Base-by-base conservation (phyloP, 1,284 basidiomycete species). In the Phaffia rhodozyma region DNA sequence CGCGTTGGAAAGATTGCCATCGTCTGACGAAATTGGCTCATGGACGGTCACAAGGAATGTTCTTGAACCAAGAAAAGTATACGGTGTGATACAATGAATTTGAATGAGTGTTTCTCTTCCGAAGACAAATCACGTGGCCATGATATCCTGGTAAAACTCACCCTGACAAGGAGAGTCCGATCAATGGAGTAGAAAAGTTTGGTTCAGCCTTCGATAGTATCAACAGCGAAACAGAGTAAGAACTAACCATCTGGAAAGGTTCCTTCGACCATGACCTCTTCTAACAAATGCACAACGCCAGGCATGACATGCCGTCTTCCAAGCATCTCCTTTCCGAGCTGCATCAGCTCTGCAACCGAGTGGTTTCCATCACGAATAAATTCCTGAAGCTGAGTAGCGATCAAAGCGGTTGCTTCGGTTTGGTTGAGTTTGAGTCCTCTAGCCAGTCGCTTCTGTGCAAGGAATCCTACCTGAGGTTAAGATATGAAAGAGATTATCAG, bases 1-100 rank as follows among this genome's bases (percentile, higher is more conserved):
- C 0, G 94, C 93, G 3, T 85, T 82, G 5, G 78, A 76, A 30
- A 97, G 78, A 72, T 94, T 79, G 1, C 91, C 92, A 55, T 80
- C 76, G 66, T 90, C 84, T 0, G 88, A 86, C 72, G 87, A 91
- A 66, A 98, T 85, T 4, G 94, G 94, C 69, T 94, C 85, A 72
- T 97, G 91, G 0, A 97, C 89, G 0, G 92, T 93, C 32, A 96
- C 91, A 21, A 97, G 82, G 76, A 96, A 97, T 0, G 92, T 89
- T 4, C 91, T 88, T 68, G 1, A 57, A 64, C 56, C 25, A 65
- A 54, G 18, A 68, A 55, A 16, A 47, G 13, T 63, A 62, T 54
- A 29, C 25, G 25, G 55, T n/a, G 11, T 34, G 29, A 43, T 43
- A 52, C 54, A 61, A 43, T 11, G 55, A 30, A 67, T 60, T 58